Base-by-base conservation (phyloP, 139 green algal genomes). In the Limnomonas spitsbergensis region DNA sequence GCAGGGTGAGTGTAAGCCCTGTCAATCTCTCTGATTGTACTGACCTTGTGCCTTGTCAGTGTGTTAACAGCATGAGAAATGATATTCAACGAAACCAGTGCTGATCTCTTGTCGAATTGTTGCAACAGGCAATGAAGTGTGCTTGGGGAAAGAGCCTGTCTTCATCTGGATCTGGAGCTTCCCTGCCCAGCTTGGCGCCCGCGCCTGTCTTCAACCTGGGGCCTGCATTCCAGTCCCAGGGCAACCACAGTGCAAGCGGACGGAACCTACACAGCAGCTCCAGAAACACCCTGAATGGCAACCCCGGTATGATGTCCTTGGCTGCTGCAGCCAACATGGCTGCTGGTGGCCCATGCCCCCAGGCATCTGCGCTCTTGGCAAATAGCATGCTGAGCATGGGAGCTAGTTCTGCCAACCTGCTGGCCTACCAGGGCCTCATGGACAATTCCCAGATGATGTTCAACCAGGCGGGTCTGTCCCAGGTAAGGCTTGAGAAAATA, bases 1-100 rank as follows among this genome's bases (percentile, higher is more conserved):
- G 68, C 68, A 75, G 36, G 68, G 68, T 75, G 36, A 75, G 68
- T 53, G 56, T 34, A 70, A 9, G n/a, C n/a, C n/a, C n/a, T n/a
- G n/a, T n/a, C n/a, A n/a, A n/a, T n/a, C n/a, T n/a, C n/a, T n/a
- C n/a, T n/a, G n/a, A n/a, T n/a, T n/a, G n/a, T n/a, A n/a, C n/a
- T n/a, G n/a, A n/a, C n/a, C n/a, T n/a, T n/a, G n/a, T n/a, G n/a
- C n/a, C n/a, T n/a, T n/a, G 6, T 54, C 42, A 54, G 42, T 9
- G 6, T 54, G 9, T 9, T 54, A 27, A 9, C 42, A 54, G 42
- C 42, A 9, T 9, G 9, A 9, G 7, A 27, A 6, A 54, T 9
- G 7, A 54, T 6, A 54, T 9, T 27, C 9, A 54, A 54, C 42
- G 42, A 54, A 6, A 54, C 7, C 7, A 54, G 42, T 54, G 42